Conservation (phyloP, 1,284 basidiomycete species). For the Xerocomus minutiporus region DNA sequence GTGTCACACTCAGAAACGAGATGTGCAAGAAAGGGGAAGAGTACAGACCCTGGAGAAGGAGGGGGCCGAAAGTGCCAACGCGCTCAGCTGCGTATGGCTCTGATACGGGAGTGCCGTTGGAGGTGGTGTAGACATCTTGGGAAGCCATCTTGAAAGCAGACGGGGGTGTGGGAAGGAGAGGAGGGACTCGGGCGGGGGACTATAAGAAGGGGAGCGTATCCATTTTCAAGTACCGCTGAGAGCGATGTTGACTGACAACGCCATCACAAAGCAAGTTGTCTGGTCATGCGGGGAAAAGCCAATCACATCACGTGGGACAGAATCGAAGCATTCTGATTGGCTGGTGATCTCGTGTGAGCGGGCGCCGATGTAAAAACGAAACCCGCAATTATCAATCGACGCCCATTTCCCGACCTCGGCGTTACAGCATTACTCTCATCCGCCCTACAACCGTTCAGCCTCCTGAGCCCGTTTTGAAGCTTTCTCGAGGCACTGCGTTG, state of each 20-base stretch:
- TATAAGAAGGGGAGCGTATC: slow-evolving; percentile 8
- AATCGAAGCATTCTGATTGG: background rate
- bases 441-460: no score
- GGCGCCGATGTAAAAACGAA: background rate
- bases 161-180: slow-evolving; percentile 5
- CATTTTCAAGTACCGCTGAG: slow-evolving; percentile 31
- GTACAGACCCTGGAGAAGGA: slow-evolving; percentile 75
- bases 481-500: no score
- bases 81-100: slow-evolving; percentile 78
- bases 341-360: background rate
- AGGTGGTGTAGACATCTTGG: slow-evolving; percentile 71
- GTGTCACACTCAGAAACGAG: background rate
- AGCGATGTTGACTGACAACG: background rate
- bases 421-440: no score
- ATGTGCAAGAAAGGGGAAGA: background rate
- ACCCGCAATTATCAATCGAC: background rate
- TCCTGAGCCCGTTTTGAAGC: no score
- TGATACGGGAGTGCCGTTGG: slow-evolving; percentile 70
- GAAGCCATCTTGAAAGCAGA: slow-evolving; percentile 52
- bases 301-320: slow-evolving; percentile 11
- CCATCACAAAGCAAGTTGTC: no score
- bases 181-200: background rate
- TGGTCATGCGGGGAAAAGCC: slow-evolving; percentile 3
- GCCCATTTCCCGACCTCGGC: no score
- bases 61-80: slow-evolving; percentile 70